Base-by-base conservation (phyloP, 2,329 filamentous ascomycete genomes). In the Penicillium sp. region DNA sequence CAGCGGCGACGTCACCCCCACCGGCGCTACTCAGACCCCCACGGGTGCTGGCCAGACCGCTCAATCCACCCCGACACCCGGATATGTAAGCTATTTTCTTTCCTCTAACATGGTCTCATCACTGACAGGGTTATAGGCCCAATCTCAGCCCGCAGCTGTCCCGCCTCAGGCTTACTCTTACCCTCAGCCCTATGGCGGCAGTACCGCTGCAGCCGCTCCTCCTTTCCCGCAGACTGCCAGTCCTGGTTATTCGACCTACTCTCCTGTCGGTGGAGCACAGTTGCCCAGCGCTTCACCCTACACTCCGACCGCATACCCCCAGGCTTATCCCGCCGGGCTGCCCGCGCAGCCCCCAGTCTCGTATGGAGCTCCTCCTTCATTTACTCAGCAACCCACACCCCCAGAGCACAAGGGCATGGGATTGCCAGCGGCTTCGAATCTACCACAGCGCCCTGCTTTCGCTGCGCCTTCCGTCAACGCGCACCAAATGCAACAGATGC, bases 381-480 rank as follows among this genome's bases (percentile, higher is more conserved):
- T 71, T 61, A 64, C 68, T 42, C 67, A 73, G 45, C 77, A 75
- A 48, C 76, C 72, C 45, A 54, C 74, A 75, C 60, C 71, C 68
- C 54, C 56, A 43, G 58, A 63, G 36, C 24, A 71, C 74, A 55
- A 81, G 59, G 79, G 82, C 48, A 80, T 78, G 54, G 83, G 79
- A 64, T 71, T 84, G 45, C 81, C 82, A n/a, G 67, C 76, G 45
- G 79, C 80, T 13, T 78, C 82, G 21, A 81, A 83, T 52, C 77
- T 88, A 41, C 85, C 85, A 3, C 82, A 85, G 59, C 78, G 85
- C 48, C 85, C 85, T 14, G 75, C 79, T 10, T 84, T 86, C 65
- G 79, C 77, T 56, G 79, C 80, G 14, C 80, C 81, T 27, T 75
- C 75, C 51, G 74, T 82, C 55, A 82, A 80, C 62, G 75, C 78